Evolutionary conservation across 78 protist species (phyloP), one percentile per base, ranked within the genome.

Genomic region (Salpingoeca rosetta): DNA sequence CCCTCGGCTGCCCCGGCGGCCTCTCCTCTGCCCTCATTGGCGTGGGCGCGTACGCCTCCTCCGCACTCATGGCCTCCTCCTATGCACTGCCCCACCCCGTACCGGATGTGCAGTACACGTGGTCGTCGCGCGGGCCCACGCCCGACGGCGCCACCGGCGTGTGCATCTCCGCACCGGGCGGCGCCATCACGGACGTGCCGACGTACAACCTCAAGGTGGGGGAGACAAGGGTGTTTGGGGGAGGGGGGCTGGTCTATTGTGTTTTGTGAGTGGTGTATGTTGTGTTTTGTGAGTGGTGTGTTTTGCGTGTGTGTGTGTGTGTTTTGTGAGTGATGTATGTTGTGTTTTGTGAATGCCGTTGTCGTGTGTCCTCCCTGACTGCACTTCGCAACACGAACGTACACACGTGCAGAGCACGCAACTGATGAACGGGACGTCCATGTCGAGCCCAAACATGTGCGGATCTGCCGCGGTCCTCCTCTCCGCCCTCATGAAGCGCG

Each of bases 401-500:
- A n/a, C n/a, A n/a, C n/a, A n/a, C n/a, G n/a, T n/a, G n/a, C n/a
- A 42, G 38, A 1, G 38, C 35, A 11, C 25, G 36, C 91, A 91
- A 84, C 86, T 87, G 65, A 93, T 92, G 96, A 93, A 93, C 89
- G 96, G 96, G 27, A 93, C 96, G 27, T 82, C 89, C 80, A 91
- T 93, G 93, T 10, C 91, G 3, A 85, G 90, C 10, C 93, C 93
- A 65, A 77, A 80, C 72, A 81, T 83, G 22, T 65, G 81, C 51
- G 65, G 65, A 22, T 51, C 31, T 51, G 65, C 17, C 31, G 65
- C 65, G 31, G 65, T 51, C 31, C 65, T 51, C 17, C 65, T 51
- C 65, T 51, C 65, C 31, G 65, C 31, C 65, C 65, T 51, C 65
- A 7, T 51, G 65, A 17, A 7, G 7, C 31, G 17, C 7, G 65